Percentiles rank a stretch among this genome's conserved stretches.
phyloP scores from a whole-genome alignment of 129 eudicot species.

The carrot (Daucus carota) region DNA sequence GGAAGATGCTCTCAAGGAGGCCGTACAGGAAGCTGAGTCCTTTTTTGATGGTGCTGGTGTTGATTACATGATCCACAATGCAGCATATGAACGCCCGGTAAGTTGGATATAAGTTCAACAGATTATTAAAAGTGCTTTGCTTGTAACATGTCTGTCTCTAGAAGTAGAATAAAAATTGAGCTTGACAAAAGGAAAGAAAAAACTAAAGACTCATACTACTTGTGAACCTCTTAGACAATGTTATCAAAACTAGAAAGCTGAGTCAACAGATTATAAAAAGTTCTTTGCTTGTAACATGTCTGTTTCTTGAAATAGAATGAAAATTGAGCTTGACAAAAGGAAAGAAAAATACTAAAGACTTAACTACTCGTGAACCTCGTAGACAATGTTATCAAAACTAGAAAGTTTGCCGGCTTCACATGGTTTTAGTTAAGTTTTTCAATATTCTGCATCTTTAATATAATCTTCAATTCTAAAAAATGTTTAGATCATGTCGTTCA shows the following conservation, averaged over 20 bases:
- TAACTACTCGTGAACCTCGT: not conserved
- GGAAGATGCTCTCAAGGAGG: slow-evolving; percentile 52
- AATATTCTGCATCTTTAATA: no score
- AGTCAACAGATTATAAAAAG: no score
- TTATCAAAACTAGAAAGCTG: no score
- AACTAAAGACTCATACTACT: not conserved
- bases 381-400: no score
- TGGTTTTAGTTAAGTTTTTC: no score
- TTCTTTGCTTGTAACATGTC: not conserved
- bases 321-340: not conserved
- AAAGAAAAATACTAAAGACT: no score
- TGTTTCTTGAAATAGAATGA: not conserved
- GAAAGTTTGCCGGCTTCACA: no score
- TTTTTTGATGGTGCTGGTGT: slow-evolving; percentile 71
- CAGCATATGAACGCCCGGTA: slow-evolving; percentile 95
- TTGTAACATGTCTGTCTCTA: not conserved
- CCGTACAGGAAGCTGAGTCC: slow-evolving; percentile 72
- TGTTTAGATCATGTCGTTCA: no score
- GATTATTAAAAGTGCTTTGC: not conserved
- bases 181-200: not conserved
- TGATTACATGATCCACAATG: slow-evolving; percentile 88
- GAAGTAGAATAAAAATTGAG: not conserved
- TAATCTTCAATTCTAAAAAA: no score
- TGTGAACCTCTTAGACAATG: not conserved
- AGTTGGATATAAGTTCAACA: slow-evolving; percentile 12